Base-by-base conservation (phyloP, 2,329 filamentous ascomycete species). In the Hypoxylon sp. region DNA sequence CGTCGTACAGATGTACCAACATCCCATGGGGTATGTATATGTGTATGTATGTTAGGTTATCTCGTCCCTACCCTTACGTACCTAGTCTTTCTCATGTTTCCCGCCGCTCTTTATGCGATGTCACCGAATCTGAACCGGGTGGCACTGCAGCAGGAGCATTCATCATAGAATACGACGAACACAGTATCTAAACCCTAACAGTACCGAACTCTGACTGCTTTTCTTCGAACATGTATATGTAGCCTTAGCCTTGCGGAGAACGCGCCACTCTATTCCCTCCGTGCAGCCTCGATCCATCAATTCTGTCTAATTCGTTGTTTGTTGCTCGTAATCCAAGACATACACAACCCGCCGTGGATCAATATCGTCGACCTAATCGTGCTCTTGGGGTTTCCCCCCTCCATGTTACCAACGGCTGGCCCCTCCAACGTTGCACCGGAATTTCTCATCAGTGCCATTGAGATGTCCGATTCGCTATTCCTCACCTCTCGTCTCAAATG, bases 361-460 rank as follows among this genome's bases (percentile, higher is more conserved):
- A 52, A 59, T 47, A 53, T 65, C 48, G 52, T 70, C 54, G 58
- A 70, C 62, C 48, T 68, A 57, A 59, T 64, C 67, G 56, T 69
- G 57, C 52, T 19, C 56, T 52, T 64, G 53, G 50, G 48, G 31
- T 67, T 67, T 35, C 61, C 57, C 57, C 59, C 52, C 57, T 68
- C 64, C 24, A 68, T 70, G 65, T 62, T 53, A 68, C 67, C 65
- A 70, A 63, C 65, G 55, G 60, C 63, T 63, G 61, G 44, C 68
- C 67, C 70, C 58, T 66, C 63, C 42, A 67, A 68, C 61, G 70
- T 72, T 72, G 65, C 68, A 72, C 65, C 51, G 54, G 68, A 29
- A 63, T 60, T 68, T 62, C 62, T 64, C 58, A 47, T 48, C 48
- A 57, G 51, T 62, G 53, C 63, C 60, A 67, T 68, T 63, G 63